Percentiles rank a stretch among this genome's conserved stretches.
Conservation (phyloP, 768 basidiomycete species). For the Udeniomyces megalosporus region DNA sequence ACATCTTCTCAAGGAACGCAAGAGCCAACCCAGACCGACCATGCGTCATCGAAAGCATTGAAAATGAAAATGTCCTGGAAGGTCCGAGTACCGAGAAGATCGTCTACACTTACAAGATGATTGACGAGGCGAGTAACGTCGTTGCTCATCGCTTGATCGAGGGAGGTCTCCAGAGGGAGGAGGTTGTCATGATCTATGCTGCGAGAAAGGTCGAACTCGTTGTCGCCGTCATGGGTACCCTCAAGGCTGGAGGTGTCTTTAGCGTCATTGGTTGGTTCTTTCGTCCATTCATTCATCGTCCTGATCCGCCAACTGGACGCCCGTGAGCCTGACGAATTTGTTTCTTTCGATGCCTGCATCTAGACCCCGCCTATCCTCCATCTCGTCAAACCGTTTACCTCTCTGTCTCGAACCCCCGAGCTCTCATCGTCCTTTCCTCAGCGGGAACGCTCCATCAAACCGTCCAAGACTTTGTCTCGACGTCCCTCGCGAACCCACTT, state of each 20-base stretch:
- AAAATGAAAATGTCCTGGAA: conserved; percentile 30
- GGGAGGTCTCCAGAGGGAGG: conserved; percentile 73
- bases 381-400: conserved; percentile 85
- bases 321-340: too few species aligned
- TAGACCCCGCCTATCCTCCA: conserved; percentile 93
- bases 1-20: conserved; percentile 83
- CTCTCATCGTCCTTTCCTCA: conserved; percentile 73
- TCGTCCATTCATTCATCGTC: not conserved
- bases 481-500: conserved; percentile 49
- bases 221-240: conserved; percentile 87
- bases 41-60: conserved; percentile 68
- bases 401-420: conserved; percentile 78
- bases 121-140: conserved; percentile 71
- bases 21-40: conserved; percentile 57
- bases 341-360: not conserved
- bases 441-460: conserved; percentile 64
- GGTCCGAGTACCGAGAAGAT: conserved; percentile 37
- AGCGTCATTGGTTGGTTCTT: conserved; percentile 70
- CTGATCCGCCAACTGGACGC: not conserved
- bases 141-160: conserved; percentile 77
- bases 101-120: conserved; percentile 56
- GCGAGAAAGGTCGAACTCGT: conserved; percentile 91
- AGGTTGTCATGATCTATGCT: conserved; percentile 96
- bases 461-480: conserved; percentile 65
- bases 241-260: conserved; percentile 92